Evolutionary conservation across 345 rosid species (phyloP), one percentile per base, ranked within the genome.

Genomic region (Garcia nutans): DNA sequence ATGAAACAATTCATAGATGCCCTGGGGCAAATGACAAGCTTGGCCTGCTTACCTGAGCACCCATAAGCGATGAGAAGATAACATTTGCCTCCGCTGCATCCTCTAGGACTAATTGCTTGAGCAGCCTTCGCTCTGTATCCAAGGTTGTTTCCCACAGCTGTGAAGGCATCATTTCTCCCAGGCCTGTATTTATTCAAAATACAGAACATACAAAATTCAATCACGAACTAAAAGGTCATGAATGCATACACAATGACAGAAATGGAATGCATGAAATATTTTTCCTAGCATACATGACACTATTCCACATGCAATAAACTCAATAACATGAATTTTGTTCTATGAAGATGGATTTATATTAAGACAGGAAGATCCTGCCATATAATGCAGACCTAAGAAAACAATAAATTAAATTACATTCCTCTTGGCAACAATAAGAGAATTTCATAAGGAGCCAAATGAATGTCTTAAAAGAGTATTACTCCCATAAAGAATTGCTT

Each of bases 161-260:
- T 19, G 20, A 54, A 72, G 99, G 98, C 99, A 96, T 93, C 99
- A 96, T 96, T 87, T 96, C 98, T 84, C 99, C 98, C 85, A 93
- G 85, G 22, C 98, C 99, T 96, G 81, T 78, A 74, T 65, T 75
- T 64, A 28, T 62, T 12, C 74, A 71, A 31, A 68, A 7, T 22
- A 59, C 9, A 70, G 17, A 11, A 57, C 3, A 31, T 2, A 17
- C 6, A 8, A 57, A 41, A 57, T 33, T 41, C 0, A 5, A 16
- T n/a, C 10, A 16, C 7, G 11, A 19, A 49, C 24, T 16, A 22
- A 22, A 12, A 58, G 3, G 10, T 57, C 28, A 69, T 16, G 31
- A 26, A 42, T 10, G 26, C 59, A 41, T 5, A n/a, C 22, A 55
- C 52, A 57, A 5, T 3, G 37, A 13, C 58, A 10, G 16, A 49